Percentiles rank a stretch among this genome's conserved stretches.
phyloP scores from a whole-genome alignment of 75 land plant genomes.

The Picea sitchensis region DNA sequence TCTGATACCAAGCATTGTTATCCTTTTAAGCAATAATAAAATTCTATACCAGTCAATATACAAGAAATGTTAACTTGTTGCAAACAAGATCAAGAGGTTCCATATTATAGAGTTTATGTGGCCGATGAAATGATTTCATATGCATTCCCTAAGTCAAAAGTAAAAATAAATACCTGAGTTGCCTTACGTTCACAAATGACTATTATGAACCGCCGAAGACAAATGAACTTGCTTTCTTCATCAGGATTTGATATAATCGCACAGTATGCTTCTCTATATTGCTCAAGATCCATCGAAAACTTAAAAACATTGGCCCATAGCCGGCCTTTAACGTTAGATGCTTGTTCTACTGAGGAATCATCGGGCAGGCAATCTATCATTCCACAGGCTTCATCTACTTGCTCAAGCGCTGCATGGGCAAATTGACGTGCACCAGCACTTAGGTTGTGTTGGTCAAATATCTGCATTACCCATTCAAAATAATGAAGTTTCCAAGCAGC shows the following conservation, averaged over 20 bases:
- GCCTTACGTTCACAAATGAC: conserved; percentile 85
- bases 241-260: conserved; percentile 97
- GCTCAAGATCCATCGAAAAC: conserved; percentile 67
- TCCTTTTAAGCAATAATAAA: neutral
- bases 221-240: conserved; percentile 78
- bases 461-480: conserved; percentile 94
- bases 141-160: neutral
- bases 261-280: conserved; percentile 84
- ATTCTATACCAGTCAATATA: neutral
- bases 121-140: too few species aligned
- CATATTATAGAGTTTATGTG: neutral
- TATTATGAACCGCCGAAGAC: conserved; percentile 79
- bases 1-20: too few species aligned
- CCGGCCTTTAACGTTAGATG: conserved; percentile 56
- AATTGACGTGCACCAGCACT: conserved; percentile 89
- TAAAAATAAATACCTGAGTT: conserved; percentile 48
- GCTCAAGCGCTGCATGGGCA: conserved; percentile 94
- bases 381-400: conserved; percentile 73
- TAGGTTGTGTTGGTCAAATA: conserved; percentile 88
- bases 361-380: conserved; percentile 9
- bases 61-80: neutral
- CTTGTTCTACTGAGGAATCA: conserved; percentile 26
- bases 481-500: conserved; percentile 83
- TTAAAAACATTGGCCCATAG: conserved; percentile 96
- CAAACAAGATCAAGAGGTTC: neutral